These are phyloP conservation scores for Aristolochia contorta DNA, from an alignment of 164 flowering plant species.

Conservation along the genomic window DNA sequence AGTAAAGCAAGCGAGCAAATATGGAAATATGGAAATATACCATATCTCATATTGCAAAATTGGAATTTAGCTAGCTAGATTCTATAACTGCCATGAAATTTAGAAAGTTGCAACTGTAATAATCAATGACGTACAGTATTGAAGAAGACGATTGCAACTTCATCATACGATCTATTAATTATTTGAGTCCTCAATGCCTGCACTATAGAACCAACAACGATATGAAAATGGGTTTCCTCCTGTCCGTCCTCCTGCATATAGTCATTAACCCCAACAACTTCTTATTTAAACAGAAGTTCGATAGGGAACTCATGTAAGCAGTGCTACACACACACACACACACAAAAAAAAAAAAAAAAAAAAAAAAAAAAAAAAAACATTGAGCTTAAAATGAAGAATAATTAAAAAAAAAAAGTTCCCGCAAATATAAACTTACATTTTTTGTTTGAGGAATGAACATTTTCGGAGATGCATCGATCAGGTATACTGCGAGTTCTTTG, in stretches of 20 bases:
- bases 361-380: no score
- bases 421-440: constrained; percentile 31
- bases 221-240: constrained; percentile 52
- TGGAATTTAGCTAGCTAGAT: neutral
- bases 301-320: no score
- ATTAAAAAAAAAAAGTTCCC: no score
- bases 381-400: no score
- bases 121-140: constrained; percentile 62
- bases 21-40: no score
- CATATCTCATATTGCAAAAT: no score
- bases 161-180: constrained; percentile 70
- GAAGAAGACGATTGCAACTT: constrained; percentile 90
- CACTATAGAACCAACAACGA: constrained; percentile 58
- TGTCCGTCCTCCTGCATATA: constrained; percentile 45
- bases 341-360: no score
- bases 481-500: constrained; percentile 61
- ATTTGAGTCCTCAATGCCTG: constrained; percentile 70
- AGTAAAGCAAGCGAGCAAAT: no score
- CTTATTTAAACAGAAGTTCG: no score
- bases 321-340: no score
- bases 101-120: neutral
- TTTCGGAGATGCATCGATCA: constrained; percentile 89
- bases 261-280: neutral
- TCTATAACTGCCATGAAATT: neutral
- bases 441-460: constrained; percentile 54